Base-by-base conservation (phyloP, 2,329 filamentous ascomycete genomes). In the Oidium heveae region DNA sequence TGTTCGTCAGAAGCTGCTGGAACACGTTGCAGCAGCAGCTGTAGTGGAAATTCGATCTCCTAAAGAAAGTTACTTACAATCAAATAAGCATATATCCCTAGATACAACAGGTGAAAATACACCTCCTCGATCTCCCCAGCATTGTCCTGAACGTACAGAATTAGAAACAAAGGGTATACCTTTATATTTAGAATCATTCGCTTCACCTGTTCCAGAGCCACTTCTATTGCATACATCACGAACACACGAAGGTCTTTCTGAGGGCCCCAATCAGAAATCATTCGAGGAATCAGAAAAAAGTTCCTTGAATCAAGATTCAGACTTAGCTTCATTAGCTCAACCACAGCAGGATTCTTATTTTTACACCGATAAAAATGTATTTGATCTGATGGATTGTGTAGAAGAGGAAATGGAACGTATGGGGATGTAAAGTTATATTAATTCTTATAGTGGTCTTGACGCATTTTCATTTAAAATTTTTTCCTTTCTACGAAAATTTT, bases 1-100 rank as follows among this genome's bases (percentile, higher is more conserved):
- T 7, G 78, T 89, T 47, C 76, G 83, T 39, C 83, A 88, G 64
- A 89, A 87, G 71, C 71, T 89, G 13, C 74, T 89, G 3, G 84
- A 89, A 66, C 84, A 89, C 63, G 79, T 88, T 54, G 84, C 84
- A 50, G 84, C 82, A 16, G 81, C 83, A 2, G 69, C 76, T 53
- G 76, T 75, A 13, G 65, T 68, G 37, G 60, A 68, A 1, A 54
- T 52, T 18, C 24, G n/a, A 4, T 52, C 49, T 36, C 13, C 47
- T 10, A 16, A 34, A 57, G 43, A 18, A 6, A 24, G 32, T 46
- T 6, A 53, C 50, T 4, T 47, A 54, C 20, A 43, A 50, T 8
- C 7, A 43, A n/a, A 39, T 10, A 39, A 39, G 12, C 36, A 39
- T n/a, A 10, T 10, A 39, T 39, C 43, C 1, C 20, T n/a, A 8